phyloP scores from a whole-genome alignment of 345 rosid species.

The Chamaenerion angustifolium region DNA sequence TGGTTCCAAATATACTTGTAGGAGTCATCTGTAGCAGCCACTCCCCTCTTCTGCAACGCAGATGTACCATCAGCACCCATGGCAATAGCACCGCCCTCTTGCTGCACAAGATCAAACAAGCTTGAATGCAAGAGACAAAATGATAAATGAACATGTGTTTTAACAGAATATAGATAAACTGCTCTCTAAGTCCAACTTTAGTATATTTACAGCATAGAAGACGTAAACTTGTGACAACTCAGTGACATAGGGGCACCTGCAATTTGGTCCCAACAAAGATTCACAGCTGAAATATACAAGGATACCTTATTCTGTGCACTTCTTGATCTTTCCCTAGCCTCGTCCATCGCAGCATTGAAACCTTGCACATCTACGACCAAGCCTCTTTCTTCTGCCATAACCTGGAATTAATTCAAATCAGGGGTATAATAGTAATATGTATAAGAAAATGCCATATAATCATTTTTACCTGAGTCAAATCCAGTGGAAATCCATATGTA shows the following conservation, averaged over 20 bases:
- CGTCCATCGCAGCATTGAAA: conserved; percentile 71
- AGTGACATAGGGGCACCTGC: no score
- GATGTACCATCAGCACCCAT: conserved; percentile 96
- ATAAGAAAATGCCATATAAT: conserved; percentile 1
- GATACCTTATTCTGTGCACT: conserved; percentile 73
- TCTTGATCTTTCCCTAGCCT: conserved; percentile 89
- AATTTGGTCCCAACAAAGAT: no score
- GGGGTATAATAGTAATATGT: background rate
- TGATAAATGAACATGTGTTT: background rate
- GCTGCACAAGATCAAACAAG: conserved; percentile 29
- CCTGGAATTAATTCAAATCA: conserved; percentile 24
- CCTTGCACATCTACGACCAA: conserved; percentile 72
- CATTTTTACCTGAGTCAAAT: conserved; percentile 69
- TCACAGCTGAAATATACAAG: no score
- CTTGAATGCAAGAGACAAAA: background rate
- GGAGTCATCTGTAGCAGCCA: conserved; percentile 62
- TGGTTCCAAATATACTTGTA: conserved; percentile 62
- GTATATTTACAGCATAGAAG: no score
- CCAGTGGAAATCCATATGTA: conserved; percentile 91
- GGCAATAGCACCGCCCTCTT: conserved; percentile 72
- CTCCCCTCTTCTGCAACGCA: conserved; percentile 56
- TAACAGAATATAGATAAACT: background rate
- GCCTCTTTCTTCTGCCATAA: conserved; percentile 95
- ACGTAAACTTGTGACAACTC: no score
- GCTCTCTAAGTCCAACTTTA: no score